Conservation (phyloP, 2,329 filamentous ascomycete genomes). For the Eurotiales sp. region DNA sequence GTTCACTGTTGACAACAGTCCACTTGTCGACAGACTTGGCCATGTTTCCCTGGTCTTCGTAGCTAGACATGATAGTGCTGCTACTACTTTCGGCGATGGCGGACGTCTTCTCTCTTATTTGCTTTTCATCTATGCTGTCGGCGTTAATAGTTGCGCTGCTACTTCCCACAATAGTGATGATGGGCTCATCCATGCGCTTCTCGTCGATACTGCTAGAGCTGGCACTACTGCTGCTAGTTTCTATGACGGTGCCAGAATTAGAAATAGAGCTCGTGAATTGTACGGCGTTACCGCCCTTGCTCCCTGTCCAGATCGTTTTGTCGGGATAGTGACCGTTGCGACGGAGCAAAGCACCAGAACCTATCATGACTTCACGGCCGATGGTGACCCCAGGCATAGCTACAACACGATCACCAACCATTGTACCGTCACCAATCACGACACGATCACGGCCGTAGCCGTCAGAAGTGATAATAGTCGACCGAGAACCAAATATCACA, state of each 20-base stretch:
- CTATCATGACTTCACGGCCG: background rate
- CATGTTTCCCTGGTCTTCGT: too few species aligned
- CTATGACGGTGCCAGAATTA: background rate
- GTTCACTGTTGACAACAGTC: too few species aligned
- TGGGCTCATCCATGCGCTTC: background rate
- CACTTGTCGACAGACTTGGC: background rate
- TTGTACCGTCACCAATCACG: background rate
- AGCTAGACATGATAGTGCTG: too few species aligned
- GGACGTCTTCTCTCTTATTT: background rate
- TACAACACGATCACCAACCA: background rate
- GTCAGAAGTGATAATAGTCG: background rate
- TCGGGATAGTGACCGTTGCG: background rate
- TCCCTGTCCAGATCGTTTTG: background rate
- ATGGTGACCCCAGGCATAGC: background rate
- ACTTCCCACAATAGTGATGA: too few species aligned
- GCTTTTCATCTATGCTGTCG: background rate
- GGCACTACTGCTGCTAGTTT: background rate
- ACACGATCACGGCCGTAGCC: background rate
- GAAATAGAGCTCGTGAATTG: background rate
- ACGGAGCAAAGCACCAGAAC: background rate
- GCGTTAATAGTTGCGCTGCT: too few species aligned
- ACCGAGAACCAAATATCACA: background rate
- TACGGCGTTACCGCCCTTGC: background rate
- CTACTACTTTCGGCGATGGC: background rate
- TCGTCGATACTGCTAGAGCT: background rate